Evolutionary conservation across 2,329 filamentous ascomycete genomes (phyloP).

Genomic region (Hypoxylon sp.): DNA sequence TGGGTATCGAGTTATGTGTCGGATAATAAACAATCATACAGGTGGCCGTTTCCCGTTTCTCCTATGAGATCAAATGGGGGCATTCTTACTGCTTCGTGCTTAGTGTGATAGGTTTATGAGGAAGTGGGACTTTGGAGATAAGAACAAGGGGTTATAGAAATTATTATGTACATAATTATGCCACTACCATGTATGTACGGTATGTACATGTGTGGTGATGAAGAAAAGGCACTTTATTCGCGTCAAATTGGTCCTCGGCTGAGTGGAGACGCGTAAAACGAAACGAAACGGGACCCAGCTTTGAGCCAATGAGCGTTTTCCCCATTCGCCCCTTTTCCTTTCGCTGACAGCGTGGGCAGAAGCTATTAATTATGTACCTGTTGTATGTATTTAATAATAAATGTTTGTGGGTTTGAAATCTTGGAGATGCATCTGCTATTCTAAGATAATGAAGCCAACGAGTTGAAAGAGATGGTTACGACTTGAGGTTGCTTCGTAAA

Average conservation of each 20-base stretch:
- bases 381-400: neutral
- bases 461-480: neutral
- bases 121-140: conserved; percentile 40
- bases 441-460: neutral
- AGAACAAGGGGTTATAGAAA: conserved; percentile 37
- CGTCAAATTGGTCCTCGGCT: conserved; percentile 42
- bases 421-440: conserved; percentile 1
- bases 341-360: neutral
- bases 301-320: conserved; percentile 16
- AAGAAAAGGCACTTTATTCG: conserved; percentile 35
- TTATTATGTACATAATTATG: conserved; percentile 29
- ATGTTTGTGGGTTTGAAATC: neutral
- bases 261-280: conserved; percentile 49
- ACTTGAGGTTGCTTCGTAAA: neutral
- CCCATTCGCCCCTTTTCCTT: conserved; percentile 22
- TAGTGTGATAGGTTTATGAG: conserved; percentile 23
- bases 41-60: conserved; percentile 31
- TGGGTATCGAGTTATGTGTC: conserved; percentile 34
- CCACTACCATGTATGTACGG: too few relatives aligned
- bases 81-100: conserved; percentile 33
- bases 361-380: neutral
- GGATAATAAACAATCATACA: conserved; percentile 38
- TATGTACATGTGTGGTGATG: neutral
- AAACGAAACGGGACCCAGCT: conserved; percentile 8
- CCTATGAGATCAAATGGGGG: conserved; percentile 37